These are phyloP conservation scores for Medicago lupulina DNA, from an alignment of 306 rosid species.

Conservation along the genomic window DNA sequence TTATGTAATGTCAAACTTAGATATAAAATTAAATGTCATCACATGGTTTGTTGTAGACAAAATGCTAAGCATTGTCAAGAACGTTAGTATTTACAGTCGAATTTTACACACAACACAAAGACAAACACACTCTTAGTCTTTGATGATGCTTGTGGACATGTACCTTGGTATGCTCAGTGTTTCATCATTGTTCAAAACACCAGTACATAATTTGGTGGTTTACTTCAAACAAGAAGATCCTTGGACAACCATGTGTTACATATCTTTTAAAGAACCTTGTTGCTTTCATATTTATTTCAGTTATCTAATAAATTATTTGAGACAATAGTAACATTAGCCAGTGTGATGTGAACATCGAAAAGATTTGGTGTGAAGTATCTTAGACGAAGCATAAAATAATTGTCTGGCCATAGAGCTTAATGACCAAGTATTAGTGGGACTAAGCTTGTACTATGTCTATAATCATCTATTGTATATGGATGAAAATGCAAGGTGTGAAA, in stretches of 20 bases:
- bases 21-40: constrained; percentile 1
- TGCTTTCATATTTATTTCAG: constrained; percentile 14
- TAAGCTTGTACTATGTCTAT: constrained; percentile 21
- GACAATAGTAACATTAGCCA: constrained; percentile 20
- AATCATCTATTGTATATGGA: constrained; percentile 18
- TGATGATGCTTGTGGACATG: not conserved
- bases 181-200: constrained; percentile 15
- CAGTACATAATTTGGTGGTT: constrained; percentile 20
- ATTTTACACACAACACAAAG: not conserved
- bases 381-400: constrained; percentile 24
- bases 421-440: constrained; percentile 1
- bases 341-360: constrained; percentile 5
- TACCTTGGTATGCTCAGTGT: not conserved
- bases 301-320: constrained; percentile 28
- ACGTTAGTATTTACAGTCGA: constrained; percentile 7
- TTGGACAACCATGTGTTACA: constrained; percentile 11
- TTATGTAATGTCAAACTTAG: constrained; percentile 19
- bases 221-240: not conserved
- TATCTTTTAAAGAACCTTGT: constrained; percentile 16
- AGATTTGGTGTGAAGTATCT: constrained; percentile 17
- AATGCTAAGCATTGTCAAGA: constrained; percentile 11
- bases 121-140: not conserved
- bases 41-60: constrained; percentile 15
- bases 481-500: constrained; percentile 26
- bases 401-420: constrained; percentile 10